Conservation (phyloP, 441 rosid genomes). For the Syzygium syzygioides region DNA sequence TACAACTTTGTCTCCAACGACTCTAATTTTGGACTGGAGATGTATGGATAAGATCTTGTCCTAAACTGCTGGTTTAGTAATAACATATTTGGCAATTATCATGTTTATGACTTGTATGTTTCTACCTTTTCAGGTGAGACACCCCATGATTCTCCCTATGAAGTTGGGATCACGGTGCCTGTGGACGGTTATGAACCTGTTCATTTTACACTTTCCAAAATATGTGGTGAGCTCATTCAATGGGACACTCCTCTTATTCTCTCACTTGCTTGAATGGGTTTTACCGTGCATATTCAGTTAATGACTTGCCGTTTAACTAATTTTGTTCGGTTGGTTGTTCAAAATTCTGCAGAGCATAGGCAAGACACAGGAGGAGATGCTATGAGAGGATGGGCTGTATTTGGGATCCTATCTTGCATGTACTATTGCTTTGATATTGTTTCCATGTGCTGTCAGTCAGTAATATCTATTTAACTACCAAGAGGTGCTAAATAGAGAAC, state of each 20-base stretch:
- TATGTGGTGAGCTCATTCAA: constrained; percentile 60
- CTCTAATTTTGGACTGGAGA: constrained; percentile 72
- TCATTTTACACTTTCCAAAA: constrained; percentile 74
- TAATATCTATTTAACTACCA: neutral
- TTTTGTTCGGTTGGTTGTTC: constrained; percentile 2
- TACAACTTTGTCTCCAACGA: constrained; percentile 79
- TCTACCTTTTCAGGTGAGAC: constrained; percentile 49
- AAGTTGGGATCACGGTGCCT: constrained; percentile 74
- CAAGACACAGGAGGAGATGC: constrained; percentile 54
- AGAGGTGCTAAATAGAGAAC: neutral
- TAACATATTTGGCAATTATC: neutral
- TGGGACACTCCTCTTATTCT: neutral
- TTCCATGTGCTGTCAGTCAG: neutral
- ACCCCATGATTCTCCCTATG: constrained; percentile 51
- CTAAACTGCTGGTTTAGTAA: neutral
- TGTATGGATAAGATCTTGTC: constrained; percentile 34
- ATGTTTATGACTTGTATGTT: constrained; percentile 9
- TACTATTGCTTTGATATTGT: constrained; percentile 20
- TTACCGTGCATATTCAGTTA: neutral
- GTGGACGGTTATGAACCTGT: constrained; percentile 75
- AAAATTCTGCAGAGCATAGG: constrained; percentile 41
- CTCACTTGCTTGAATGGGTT: neutral
- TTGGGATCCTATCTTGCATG: constrained; percentile 90
- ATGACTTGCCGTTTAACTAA: neutral
- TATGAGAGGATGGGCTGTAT: constrained; percentile 78